Conservation (phyloP, 805 yeast species). For the Spathaspora hagerdaliae region DNA sequence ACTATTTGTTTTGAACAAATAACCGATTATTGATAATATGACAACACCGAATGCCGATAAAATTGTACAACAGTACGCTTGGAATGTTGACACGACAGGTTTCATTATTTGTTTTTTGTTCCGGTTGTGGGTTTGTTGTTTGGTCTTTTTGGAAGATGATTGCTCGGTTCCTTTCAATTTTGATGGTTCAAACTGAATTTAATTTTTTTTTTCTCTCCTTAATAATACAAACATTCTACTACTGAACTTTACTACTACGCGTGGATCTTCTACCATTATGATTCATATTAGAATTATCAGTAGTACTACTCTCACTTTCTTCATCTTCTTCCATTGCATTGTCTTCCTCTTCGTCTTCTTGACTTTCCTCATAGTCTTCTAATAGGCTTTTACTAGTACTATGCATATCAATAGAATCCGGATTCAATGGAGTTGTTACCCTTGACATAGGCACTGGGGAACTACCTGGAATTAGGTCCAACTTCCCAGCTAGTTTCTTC, state of each 20-base stretch:
- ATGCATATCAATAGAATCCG: too few species aligned
- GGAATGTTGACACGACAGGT: conserved; percentile 53
- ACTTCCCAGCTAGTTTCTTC: conserved; percentile 7
- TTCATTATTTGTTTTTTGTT: conserved; percentile 22
- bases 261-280: not conserved
- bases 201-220: too few species aligned
- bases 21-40: conserved; percentile 80
- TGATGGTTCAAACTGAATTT: too few species aligned
- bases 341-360: not conserved
- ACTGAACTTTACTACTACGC: too few species aligned
- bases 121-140: too few species aligned
- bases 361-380: conserved; percentile 2
- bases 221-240: too few species aligned
- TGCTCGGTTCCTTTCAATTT: too few species aligned
- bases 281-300: conserved; percentile 3
- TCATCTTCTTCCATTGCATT: conserved; percentile 11
- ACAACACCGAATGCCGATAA: conserved; percentile 90
- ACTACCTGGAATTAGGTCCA: not conserved
- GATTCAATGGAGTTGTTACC: not conserved
- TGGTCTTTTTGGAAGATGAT: too few species aligned
- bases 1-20: conserved; percentile 72
- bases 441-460: conserved; percentile 6
- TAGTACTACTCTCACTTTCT: conserved; percentile 13
- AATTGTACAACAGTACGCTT: conserved; percentile 94
- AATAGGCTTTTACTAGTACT: not conserved